phyloP scores from a whole-genome alignment of 2,329 filamentous ascomycete species.

The Phialocephala subalpina region DNA sequence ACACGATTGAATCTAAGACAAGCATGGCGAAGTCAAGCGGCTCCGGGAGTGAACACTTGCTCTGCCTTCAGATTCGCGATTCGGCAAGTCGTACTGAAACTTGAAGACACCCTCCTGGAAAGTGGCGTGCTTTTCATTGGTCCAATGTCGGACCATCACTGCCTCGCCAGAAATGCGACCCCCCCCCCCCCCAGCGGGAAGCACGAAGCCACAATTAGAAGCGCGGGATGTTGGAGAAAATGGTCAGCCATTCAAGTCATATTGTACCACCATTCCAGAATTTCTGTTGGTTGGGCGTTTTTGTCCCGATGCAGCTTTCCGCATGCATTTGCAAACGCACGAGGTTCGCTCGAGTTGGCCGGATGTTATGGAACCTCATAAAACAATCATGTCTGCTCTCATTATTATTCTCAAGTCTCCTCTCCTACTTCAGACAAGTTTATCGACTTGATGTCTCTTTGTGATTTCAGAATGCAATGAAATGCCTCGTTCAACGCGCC shows the following conservation, averaged over 20 bases:
- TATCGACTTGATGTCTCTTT: background rate
- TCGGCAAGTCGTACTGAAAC: background rate
- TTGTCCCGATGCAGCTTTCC: constrained; percentile 1
- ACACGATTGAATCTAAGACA: background rate
- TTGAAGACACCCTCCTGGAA: background rate
- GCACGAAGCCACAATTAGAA: background rate
- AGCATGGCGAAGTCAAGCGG: background rate
- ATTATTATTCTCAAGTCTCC: background rate
- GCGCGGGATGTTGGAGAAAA: background rate
- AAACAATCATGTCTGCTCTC: background rate
- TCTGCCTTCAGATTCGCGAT: background rate
- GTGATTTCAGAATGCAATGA: background rate
- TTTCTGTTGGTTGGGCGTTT: constrained; percentile 7
- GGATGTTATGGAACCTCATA: background rate
- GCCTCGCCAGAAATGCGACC: background rate
- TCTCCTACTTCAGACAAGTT: background rate
- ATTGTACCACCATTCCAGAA: background rate
- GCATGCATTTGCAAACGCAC: constrained; percentile 6
- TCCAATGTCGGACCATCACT: constrained; percentile 4
- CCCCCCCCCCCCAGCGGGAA: background rate
- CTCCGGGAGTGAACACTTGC: background rate
- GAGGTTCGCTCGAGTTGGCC: background rate
- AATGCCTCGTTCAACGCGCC: background rate
- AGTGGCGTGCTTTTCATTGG: background rate
- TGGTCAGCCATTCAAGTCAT: background rate